These are phyloP conservation scores for Termitomyces sp. DNA, from an alignment of 768 basidiomycete species.

Conservation along the genomic window DNA sequence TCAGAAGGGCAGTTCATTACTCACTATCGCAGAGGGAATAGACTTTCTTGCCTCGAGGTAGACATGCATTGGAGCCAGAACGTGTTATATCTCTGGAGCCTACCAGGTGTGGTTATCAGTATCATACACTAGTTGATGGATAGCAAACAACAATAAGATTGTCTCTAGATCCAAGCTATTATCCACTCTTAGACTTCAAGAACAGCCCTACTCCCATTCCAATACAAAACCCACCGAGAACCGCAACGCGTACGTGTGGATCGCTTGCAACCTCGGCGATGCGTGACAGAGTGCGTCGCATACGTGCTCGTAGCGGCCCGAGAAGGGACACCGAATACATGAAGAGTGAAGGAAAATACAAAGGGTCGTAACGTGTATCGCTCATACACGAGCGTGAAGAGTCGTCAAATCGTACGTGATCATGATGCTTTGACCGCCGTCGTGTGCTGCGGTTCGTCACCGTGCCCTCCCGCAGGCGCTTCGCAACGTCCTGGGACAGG, in stretches of 20 bases:
- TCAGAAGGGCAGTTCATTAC: not conserved
- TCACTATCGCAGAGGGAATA: not conserved
- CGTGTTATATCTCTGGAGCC: not conserved
- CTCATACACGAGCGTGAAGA: slow-evolving; percentile 3
- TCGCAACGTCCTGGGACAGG: slow-evolving; percentile 61
- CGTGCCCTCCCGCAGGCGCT: slow-evolving; percentile 38
- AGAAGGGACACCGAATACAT: slow-evolving; percentile 60
- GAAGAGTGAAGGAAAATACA: slow-evolving; percentile 63
- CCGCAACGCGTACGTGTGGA: slow-evolving; percentile 25
- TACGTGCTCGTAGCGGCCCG: slow-evolving; percentile 33
- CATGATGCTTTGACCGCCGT: not conserved
- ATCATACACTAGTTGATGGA: not conserved
- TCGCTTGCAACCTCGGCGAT: slow-evolving; percentile 21
- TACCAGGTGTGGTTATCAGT: not conserved
- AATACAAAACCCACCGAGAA: slow-evolving; percentile 36
- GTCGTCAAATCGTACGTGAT: slow-evolving; percentile 1
- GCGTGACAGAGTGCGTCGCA: slow-evolving; percentile 21
- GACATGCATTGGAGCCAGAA: not conserved
- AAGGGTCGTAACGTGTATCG: slow-evolving; percentile 45
- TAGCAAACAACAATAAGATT: not conserved
- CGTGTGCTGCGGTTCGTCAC: slow-evolving; percentile 16
- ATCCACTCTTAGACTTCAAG: slow-evolving; percentile 5
- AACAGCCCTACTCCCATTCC: slow-evolving; percentile 33
- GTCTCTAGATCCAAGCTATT: too few species aligned
- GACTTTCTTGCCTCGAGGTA: not conserved